A percentile compares a stretch with the other conserved stretches of the same genome.
phyloP scores from a whole-genome alignment of 202 grass and related monocot genomes.

The Hordeum pubiflorum region DNA sequence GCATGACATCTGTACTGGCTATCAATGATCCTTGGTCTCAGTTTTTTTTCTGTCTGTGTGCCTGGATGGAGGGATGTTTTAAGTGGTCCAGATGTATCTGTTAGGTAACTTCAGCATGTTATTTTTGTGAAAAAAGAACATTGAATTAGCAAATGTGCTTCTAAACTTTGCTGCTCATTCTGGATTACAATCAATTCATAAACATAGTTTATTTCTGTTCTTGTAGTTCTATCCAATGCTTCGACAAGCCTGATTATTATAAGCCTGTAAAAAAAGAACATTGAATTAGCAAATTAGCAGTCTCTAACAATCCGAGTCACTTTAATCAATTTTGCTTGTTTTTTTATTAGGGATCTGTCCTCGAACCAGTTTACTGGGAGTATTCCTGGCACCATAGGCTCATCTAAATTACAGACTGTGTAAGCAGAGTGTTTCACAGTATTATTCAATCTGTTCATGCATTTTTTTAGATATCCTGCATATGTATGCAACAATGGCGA shows the following conservation, averaged over 20 bases:
- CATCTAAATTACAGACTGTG: constrained; percentile 64
- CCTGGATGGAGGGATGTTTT: background rate
- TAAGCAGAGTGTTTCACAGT: constrained; percentile 36
- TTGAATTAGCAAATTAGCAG: no score
- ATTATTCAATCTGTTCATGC: constrained; percentile 12
- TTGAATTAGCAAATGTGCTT: background rate
- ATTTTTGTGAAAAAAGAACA: background rate
- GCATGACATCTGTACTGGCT: background rate
- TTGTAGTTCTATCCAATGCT: background rate
- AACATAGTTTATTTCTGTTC: background rate
- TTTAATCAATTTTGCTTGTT: constrained; percentile 7
- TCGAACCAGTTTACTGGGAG: constrained; percentile 80
- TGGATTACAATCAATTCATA: background rate
- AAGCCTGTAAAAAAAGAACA: no score
- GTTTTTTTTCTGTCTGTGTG: background rate
- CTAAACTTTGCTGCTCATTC: background rate
- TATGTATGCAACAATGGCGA: background rate
- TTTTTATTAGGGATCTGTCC: constrained; percentile 70
- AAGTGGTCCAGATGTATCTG: background rate
- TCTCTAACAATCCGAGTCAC: constrained; percentile 14
- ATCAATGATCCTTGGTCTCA: background rate
- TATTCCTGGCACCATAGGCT: constrained; percentile 87
- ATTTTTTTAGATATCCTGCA: background rate
- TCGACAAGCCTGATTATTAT: background rate
- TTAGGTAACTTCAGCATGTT: background rate